Percentiles rank a stretch among this genome's conserved stretches.
Evolutionary conservation across 2,329 filamentous ascomycete species (phyloP).

Genomic region (Cladosporium velox): DNA sequence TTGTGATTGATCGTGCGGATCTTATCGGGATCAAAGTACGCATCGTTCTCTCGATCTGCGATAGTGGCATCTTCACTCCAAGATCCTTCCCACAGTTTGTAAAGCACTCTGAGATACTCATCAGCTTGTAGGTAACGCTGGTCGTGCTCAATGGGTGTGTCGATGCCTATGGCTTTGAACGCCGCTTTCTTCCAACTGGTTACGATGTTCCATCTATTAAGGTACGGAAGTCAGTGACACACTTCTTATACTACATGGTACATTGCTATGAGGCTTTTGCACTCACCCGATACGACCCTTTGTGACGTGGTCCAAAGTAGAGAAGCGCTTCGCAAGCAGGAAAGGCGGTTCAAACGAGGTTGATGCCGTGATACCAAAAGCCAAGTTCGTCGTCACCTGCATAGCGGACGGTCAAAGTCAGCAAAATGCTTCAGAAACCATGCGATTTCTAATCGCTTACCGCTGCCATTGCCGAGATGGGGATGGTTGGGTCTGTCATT

Average conservation of each 20-base stretch:
- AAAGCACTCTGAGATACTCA: constrained; percentile 62
- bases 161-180: constrained; percentile 63
- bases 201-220: constrained; percentile 62
- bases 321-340: constrained; percentile 62
- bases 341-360: constrained; percentile 66
- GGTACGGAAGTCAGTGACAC: background rate
- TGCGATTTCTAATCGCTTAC: background rate
- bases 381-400: constrained; percentile 62
- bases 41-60: constrained; percentile 56
- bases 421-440: background rate
- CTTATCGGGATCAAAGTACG: constrained; percentile 60
- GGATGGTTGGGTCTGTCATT: constrained; percentile 64
- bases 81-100: constrained; percentile 61
- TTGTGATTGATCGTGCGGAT: constrained; percentile 63
- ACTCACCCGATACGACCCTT: constrained; percentile 55
- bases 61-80: constrained; percentile 59
- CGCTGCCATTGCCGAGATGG: constrained; percentile 66
- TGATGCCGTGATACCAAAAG: constrained; percentile 64
- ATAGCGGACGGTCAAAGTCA: background rate
- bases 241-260: too few species aligned
- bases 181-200: constrained; percentile 64
- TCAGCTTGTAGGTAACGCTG: constrained; percentile 63
- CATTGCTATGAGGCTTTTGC: background rate
- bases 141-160: constrained; percentile 61
- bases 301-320: constrained; percentile 63